Percentiles rank a stretch among this genome's conserved stretches.
phyloP scores from a whole-genome alignment of 73 alveolate genomes.

The Tetrahymena malaccensis region DNA sequence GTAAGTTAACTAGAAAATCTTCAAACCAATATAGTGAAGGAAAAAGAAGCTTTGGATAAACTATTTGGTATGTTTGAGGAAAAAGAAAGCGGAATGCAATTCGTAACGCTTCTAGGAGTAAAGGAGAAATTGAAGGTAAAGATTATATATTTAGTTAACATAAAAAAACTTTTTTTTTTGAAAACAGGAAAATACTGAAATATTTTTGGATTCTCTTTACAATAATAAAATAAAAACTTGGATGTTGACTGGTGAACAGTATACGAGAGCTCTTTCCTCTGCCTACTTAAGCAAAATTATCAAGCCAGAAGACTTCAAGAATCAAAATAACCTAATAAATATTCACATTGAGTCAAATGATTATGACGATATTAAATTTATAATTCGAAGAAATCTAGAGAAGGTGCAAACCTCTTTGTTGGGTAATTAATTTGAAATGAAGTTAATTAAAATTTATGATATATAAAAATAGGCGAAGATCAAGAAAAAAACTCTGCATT shows the following conservation, averaged over 20 bases:
- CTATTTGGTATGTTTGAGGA: not conserved
- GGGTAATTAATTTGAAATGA: not conserved
- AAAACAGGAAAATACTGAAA: not conserved
- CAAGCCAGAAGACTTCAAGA: not conserved
- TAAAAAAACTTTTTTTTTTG: too few species aligned
- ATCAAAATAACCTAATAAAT: not conserved
- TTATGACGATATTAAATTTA: not conserved
- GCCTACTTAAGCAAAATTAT: not conserved
- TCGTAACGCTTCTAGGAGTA: not conserved
- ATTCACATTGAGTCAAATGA: not conserved
- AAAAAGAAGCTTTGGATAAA: not conserved
- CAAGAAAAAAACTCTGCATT: not conserved
- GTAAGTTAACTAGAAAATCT: not conserved
- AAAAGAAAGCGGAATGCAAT: not conserved
- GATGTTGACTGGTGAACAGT: not conserved
- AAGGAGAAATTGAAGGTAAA: not conserved
- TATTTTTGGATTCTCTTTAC: not conserved
- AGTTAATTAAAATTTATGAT: not conserved
- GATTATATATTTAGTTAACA: not conserved
- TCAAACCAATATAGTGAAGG: not conserved
- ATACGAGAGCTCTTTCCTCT: not conserved
- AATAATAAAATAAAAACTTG: not conserved
- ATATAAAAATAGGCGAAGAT: not conserved
- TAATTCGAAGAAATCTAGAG: not conserved
- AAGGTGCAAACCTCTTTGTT: not conserved